Conservation (phyloP, 371 early-diverging fungal species). For the Thermomucor indicae-seudaticae region DNA sequence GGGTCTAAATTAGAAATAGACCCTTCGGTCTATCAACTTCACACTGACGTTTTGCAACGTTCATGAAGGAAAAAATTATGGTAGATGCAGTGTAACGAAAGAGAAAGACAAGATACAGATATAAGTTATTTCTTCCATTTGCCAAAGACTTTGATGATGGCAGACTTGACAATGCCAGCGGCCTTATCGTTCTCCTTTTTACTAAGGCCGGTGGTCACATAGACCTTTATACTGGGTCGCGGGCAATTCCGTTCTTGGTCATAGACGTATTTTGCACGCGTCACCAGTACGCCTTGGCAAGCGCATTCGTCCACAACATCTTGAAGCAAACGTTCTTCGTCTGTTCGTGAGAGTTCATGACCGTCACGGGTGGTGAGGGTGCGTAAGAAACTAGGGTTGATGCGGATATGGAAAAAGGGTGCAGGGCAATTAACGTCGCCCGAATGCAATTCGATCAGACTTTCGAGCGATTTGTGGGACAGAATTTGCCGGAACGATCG, state of each 20-base stretch:
- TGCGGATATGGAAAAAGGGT: slow-evolving; percentile 67
- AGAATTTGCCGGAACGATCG: slow-evolving; percentile 30
- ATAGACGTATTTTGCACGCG: slow-evolving; percentile 82
- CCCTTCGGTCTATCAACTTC: too few relatives aligned
- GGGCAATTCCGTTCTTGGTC: slow-evolving; percentile 79
- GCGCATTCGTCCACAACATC: slow-evolving; percentile 82
- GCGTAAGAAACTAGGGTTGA: slow-evolving; percentile 43
- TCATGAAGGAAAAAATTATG: too few relatives aligned
- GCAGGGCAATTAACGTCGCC: slow-evolving; percentile 46
- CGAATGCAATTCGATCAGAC: slow-evolving; percentile 46
- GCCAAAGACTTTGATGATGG: slow-evolving; percentile 49
- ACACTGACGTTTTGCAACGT: too few relatives aligned
- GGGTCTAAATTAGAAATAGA: too few relatives aligned
- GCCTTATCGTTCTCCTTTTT: slow-evolving; percentile 85
- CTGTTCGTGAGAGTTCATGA: slow-evolving; percentile 41
- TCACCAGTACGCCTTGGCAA: slow-evolving; percentile 73
- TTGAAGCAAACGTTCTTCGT: slow-evolving; percentile 67
- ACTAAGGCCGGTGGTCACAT: slow-evolving; percentile 70
- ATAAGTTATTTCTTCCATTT: slow-evolving; percentile 43
- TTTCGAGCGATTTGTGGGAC: slow-evolving; percentile 33
- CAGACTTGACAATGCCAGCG: slow-evolving; percentile 58
- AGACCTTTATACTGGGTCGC: slow-evolving; percentile 80
- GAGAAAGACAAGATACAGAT: background rate
- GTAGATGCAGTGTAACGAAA: too few relatives aligned
- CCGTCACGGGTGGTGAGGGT: slow-evolving; percentile 21